Evolutionary conservation across 2,329 filamentous ascomycete genomes (phyloP), one percentile per base, ranked within the genome.

Genomic region (Cercospora sp.): DNA sequence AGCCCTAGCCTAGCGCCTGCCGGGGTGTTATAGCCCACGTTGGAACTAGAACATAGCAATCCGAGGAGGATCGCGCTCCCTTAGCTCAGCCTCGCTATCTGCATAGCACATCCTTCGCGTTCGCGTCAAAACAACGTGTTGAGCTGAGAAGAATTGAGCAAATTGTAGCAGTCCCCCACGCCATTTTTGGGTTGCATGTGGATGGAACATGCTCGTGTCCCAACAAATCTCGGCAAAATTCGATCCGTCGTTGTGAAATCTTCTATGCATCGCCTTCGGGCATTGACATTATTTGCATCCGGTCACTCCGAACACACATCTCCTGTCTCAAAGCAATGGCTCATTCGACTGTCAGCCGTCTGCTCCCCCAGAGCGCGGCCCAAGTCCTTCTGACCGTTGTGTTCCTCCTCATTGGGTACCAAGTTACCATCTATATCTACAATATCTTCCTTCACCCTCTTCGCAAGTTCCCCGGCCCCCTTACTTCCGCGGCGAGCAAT

Each of bases 371-470:
- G 42, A 45, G 42, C 42, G 42, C 42, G 42, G 42, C 18, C 42
- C 42, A 45, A 45, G 42, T 45, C 42, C 18, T 45, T 45, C 42
- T 45, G 42, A 45, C 42, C 42, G 42, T 45, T 45, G 42, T 45
- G 42, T n/a, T 58, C n/a, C 55, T 58, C 23, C 3, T 30, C 16
- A 58, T 58, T 31, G 55, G 55, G 26, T 31, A 28, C n/a, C 55
- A 31, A 31, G 16, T 58, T 28, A 28, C 55, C 12, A 31, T 45
- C 18, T 18, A 45, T 9, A 18, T 60, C 23, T 60, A 60, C 58
- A 60, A 60, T 20, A 60, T 60, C 23, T 60, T 36, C 10, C 58
- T 60, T 20, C 58, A 64, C 23, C 42, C 42, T 13, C 62, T 64
- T 28, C 42, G 62, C 16, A 64, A 57, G 16, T 64, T 64, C 28